Evolutionary conservation across 805 yeast species (phyloP).

Genomic region (Saccharomycopsis sp.): DNA sequence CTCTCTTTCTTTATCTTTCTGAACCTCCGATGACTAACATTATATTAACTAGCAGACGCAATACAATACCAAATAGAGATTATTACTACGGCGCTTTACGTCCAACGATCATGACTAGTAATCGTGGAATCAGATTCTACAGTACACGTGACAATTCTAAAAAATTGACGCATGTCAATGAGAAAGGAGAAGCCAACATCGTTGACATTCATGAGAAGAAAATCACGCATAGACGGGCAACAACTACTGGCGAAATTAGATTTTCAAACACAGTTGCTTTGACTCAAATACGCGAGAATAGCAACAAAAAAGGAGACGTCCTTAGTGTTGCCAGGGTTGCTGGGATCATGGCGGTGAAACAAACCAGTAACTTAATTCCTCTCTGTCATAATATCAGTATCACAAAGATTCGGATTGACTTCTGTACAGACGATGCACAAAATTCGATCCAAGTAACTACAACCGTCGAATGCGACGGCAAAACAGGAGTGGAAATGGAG

Average conservation of each 20-base stretch:
- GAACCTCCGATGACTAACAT: neutral
- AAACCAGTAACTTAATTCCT: conserved; percentile 41
- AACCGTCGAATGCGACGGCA: conserved; percentile 40
- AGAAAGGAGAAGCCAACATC: conserved; percentile 40
- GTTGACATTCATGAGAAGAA: conserved; percentile 40
- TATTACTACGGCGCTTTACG: neutral
- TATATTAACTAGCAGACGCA: neutral
- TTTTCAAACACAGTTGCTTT: conserved; percentile 33
- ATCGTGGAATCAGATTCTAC: conserved; percentile 2
- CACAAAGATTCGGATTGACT: conserved; percentile 34
- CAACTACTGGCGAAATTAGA: conserved; percentile 36
- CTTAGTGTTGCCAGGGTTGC: conserved; percentile 41
- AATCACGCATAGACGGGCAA: conserved; percentile 36
- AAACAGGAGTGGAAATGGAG: conserved; percentile 56
- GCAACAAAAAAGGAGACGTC: conserved; percentile 48
- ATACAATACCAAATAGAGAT: neutral
- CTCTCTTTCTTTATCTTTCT: neutral
- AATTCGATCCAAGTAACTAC: conserved; percentile 30
- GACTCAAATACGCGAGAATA: conserved; percentile 30
- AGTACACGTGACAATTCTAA: neutral
- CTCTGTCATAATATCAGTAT: conserved; percentile 43
- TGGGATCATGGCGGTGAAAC: conserved; percentile 47
- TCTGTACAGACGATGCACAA: conserved; percentile 24
- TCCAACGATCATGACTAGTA: neutral
- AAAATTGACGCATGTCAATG: conserved; percentile 34